A percentile compares a stretch with the other conserved stretches of the same genome.
Evolutionary conservation across 75 land plant species (phyloP).

Genomic region (Picea sitchensis): DNA sequence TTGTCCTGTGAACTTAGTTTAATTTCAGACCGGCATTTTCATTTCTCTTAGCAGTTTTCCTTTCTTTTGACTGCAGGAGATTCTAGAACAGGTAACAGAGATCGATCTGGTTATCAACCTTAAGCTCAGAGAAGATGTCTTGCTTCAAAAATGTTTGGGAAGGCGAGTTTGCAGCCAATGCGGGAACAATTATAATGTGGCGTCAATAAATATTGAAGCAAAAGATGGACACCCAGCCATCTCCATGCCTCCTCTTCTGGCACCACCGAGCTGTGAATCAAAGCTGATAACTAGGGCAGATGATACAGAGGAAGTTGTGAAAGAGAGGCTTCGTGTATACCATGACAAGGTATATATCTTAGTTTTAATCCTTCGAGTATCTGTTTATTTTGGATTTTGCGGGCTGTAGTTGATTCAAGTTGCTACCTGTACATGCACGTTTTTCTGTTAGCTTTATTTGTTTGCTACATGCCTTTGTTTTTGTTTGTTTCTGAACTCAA

Average conservation of each 20-base stretch:
- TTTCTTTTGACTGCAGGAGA: slow-evolving; percentile 53
- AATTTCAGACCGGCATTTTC: neutral
- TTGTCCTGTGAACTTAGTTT: neutral
- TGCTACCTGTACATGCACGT: neutral
- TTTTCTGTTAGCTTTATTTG: neutral
- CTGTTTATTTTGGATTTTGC: neutral
- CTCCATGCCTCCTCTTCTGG: slow-evolving; percentile 87
- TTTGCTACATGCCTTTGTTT: neutral
- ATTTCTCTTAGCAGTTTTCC: neutral
- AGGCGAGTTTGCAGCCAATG: slow-evolving; percentile 90
- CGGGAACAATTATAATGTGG: slow-evolving; percentile 86
- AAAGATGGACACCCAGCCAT: slow-evolving; percentile 61
- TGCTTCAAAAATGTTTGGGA: slow-evolving; percentile 89
- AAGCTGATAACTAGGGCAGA: slow-evolving; percentile 80
- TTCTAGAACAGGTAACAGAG: slow-evolving; percentile 72
- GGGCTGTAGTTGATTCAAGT: neutral
- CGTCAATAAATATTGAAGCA: slow-evolving; percentile 65
- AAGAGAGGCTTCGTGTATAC: slow-evolving; percentile 69
- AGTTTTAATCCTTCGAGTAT: neutral
- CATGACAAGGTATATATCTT: slow-evolving; percentile 58
- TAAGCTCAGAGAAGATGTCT: slow-evolving; percentile 79
- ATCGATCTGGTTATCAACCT: slow-evolving; percentile 92
- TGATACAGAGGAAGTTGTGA: slow-evolving; percentile 92
- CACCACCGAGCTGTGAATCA: slow-evolving; percentile 75
- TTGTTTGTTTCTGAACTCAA: neutral